A percentile compares a stretch with the other conserved stretches of the same genome.
phyloP scores from a whole-genome alignment of 1,284 basidiomycete genomes.

The Entoloma clypeatum region DNA sequence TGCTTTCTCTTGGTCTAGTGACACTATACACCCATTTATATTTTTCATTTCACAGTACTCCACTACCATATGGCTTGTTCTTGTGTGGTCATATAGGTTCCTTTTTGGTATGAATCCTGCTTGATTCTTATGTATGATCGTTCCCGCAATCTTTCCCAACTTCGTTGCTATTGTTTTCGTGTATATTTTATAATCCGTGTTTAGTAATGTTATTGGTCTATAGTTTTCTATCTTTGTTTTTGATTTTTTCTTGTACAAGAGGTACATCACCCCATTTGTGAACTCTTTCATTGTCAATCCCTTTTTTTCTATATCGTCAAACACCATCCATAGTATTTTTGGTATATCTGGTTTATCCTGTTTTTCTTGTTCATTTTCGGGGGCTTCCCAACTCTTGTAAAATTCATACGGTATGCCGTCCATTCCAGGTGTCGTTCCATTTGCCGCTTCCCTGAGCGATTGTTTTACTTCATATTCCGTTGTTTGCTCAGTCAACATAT shows the following conservation, averaged over 20 bases:
- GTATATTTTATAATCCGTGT: conserved; percentile 31
- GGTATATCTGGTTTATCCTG: conserved; percentile 15
- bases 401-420: conserved; percentile 29
- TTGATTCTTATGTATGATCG: conserved; percentile 28
- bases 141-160: conserved; percentile 17
- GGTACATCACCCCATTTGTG: conserved; percentile 32
- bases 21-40: conserved; percentile 32
- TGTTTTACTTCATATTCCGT: conserved; percentile 17
- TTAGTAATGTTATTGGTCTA: conserved; percentile 26
- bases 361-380: neutral
- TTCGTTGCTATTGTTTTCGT: conserved; percentile 21
- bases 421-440: conserved; percentile 25
- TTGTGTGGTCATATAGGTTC: conserved; percentile 27
- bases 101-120: conserved; percentile 33
- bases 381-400: conserved; percentile 19
- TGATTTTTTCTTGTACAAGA: conserved; percentile 31
- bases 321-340: conserved; percentile 16
- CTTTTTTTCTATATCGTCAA: conserved; percentile 28
- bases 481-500: conserved; percentile 6
- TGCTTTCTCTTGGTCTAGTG: conserved; percentile 39
- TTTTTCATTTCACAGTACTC: conserved; percentile 23
- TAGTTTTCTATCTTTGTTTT: conserved; percentile 27
- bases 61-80: conserved; percentile 26
- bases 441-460: conserved; percentile 16
- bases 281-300: conserved; percentile 21